phyloP scores from a whole-genome alignment of 2,329 filamentous ascomycete genomes.

The Whalleya microplaca region DNA sequence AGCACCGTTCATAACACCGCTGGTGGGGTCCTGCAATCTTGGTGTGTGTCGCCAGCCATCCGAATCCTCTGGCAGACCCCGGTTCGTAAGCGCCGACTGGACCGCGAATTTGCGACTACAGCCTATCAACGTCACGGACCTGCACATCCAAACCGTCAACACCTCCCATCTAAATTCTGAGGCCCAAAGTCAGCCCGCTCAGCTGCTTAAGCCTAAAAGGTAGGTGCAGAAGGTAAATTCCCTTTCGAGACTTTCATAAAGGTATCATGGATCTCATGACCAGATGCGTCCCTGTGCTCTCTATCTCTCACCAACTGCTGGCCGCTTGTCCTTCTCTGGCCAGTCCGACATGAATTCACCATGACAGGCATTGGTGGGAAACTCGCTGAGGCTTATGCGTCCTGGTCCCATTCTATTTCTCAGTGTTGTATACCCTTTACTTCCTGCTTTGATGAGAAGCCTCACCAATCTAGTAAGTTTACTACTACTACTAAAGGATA shows the following conservation, averaged over 20 bases:
- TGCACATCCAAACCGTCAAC: slow-evolving; percentile 41
- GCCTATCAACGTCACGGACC: slow-evolving; percentile 47
- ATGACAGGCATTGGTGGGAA: slow-evolving; percentile 50
- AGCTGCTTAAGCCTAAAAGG: slow-evolving; percentile 39
- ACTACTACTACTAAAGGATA: slow-evolving; percentile 27
- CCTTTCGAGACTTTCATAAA: slow-evolving; percentile 32
- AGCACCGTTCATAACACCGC: slow-evolving; percentile 46
- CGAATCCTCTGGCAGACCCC: slow-evolving; percentile 44
- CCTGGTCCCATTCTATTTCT: slow-evolving; percentile 52
- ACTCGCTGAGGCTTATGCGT: slow-evolving; percentile 46
- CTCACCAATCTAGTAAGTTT: slow-evolving; percentile 43
- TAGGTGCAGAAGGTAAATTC: slow-evolving; percentile 31
- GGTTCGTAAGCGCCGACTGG: slow-evolving; percentile 55
- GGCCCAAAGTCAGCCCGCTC: slow-evolving; percentile 34
- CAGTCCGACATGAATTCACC: slow-evolving; percentile 36
- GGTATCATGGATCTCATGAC: slow-evolving; percentile 31
- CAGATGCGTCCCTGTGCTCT: slow-evolving; percentile 24
- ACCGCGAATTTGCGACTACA: slow-evolving; percentile 39
- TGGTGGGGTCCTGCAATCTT: slow-evolving; percentile 45
- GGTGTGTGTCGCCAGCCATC: slow-evolving; percentile 49
- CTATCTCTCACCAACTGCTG: slow-evolving; percentile 36
- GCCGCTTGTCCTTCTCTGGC: slow-evolving; percentile 29
- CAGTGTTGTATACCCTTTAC: slow-evolving; percentile 49
- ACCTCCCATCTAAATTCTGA: slow-evolving; percentile 34
- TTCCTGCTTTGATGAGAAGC: slow-evolving; percentile 45